Conservation (phyloP, 805 yeast genomes). For the Brettanomyces bruxellensis region DNA sequence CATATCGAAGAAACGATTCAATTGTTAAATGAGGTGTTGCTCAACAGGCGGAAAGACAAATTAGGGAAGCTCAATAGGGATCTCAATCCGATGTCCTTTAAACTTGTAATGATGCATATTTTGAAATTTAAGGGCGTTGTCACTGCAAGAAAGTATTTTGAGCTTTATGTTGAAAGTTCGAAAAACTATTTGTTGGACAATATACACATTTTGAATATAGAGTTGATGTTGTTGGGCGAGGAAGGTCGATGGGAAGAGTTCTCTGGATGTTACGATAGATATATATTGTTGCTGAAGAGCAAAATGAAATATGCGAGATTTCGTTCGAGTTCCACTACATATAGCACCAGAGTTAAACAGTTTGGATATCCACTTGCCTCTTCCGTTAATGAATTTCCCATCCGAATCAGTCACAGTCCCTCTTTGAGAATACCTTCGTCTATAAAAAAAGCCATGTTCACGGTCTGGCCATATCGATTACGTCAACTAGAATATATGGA, state of each 20-base stretch:
- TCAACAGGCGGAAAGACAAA: conserved; percentile 10
- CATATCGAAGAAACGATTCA: conserved; percentile 12
- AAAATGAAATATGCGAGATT: conserved; percentile 11
- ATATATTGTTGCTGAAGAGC: conserved; percentile 9
- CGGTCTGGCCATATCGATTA: conserved; percentile 23
- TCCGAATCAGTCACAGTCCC: neutral
- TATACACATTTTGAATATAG: conserved; percentile 19
- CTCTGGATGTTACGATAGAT: conserved; percentile 20
- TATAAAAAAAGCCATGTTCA: conserved; percentile 17
- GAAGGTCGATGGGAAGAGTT: conserved; percentile 26
- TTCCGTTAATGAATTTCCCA: neutral
- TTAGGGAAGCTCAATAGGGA: conserved; percentile 17
- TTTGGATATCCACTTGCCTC: neutral
- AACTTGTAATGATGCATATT: conserved; percentile 12
- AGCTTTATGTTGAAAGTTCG: conserved; percentile 18
- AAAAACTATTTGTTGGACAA: conserved; percentile 17
- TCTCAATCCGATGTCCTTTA: conserved; percentile 18
- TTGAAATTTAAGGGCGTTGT: conserved; percentile 11
- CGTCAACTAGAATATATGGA: conserved; percentile 19
- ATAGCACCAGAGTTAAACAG: neutral
- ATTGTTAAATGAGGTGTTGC: conserved; percentile 17
- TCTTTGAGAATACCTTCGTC: neutral
- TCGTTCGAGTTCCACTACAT: neutral
- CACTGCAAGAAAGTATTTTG: conserved; percentile 21
- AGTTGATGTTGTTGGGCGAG: conserved; percentile 21